Evolutionary conservation across 768 basidiomycete species (phyloP).

Genomic region (Pholiota microspora): DNA sequence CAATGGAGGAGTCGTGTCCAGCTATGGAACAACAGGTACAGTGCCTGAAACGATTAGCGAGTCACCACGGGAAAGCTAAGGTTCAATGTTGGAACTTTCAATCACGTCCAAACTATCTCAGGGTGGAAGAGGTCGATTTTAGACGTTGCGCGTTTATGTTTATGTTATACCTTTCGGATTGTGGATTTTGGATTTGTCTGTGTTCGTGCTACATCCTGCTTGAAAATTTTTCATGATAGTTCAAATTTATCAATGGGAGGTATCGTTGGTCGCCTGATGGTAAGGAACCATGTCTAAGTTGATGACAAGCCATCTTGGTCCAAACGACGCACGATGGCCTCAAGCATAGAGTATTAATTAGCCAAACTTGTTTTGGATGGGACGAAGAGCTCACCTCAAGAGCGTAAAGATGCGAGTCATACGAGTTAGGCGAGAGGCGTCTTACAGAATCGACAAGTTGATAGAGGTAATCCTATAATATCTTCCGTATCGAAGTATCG

Average conservation of each 20-base stretch:
- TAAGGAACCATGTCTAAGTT: no score
- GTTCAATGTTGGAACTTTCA: no score
- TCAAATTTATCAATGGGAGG: no score
- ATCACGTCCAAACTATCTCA: no score
- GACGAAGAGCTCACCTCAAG: slow-evolving; percentile 57
- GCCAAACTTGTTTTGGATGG: background rate
- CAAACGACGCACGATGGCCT: background rate
- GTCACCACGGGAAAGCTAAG: slow-evolving; percentile 15
- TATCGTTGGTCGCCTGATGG: no score
- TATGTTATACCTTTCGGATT: no score
- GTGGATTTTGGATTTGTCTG: background rate
- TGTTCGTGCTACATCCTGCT: background rate
- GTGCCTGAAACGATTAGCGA: slow-evolving; percentile 11
- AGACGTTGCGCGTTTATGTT: no score
- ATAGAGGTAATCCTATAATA: slow-evolving; percentile 81
- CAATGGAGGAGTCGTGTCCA: background rate
- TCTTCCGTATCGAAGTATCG: background rate
- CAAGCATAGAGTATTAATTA: background rate
- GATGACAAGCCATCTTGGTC: no score
- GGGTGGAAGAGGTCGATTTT: no score
- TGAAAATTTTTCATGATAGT: no score
- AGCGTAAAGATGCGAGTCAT: slow-evolving; percentile 74
- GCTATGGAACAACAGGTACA: slow-evolving; percentile 9
- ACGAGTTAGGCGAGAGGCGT: slow-evolving; percentile 68
- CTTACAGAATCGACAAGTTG: slow-evolving; percentile 70